Base-by-base conservation (phyloP, 306 rosid genomes). In the Benincasa hispida region DNA sequence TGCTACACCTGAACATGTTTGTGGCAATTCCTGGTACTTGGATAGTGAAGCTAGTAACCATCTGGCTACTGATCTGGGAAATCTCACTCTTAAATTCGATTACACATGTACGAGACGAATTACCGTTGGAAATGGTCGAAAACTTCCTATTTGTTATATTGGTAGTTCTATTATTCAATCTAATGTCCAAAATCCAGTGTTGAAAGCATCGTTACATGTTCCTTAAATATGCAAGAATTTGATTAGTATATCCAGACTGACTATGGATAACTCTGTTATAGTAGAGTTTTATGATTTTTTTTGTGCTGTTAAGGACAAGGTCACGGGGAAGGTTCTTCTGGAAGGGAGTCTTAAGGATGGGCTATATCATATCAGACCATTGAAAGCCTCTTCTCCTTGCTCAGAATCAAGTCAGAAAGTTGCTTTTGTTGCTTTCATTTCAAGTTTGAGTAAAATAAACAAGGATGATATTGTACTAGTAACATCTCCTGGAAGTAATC, bases 171-270 rank as follows among this genome's bases (percentile, higher is more conserved):
- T 17, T 14, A 15, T 62, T 32, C 12, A 0, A 0, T 62, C 45
- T 0, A 6, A 17, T 6, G 5, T 0, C 2, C 18, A 3, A 13
- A 1, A 30, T 2, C 18, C 7, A 0, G 1, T 1, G 2, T 10
- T 62, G 6, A 8, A 30, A 7, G 11, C 2, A 0, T 8, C 32
- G 0, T 10, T 62, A 0, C 70, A 62, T 62, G 47, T 62, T 0
- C 47, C 70, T 17, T 0, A 32, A 0, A 62, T 34, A 5, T 17
- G 6, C 4, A 62, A 62, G 2, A 62, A 32, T 7, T 62, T 32
- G 5, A 30, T 62, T 7, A 62, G 47, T 15, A 32, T 62, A 0
- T 62, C 24, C 0, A 3, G 37, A 0, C 13, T 32, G 2, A 62
- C 47, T 0, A 15, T 14, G 15, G 41, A 61, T 30, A 61, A 61